Conservation (phyloP, 2,329 filamentous ascomycete genomes). For the Davidsoniella neocaledoniae region DNA sequence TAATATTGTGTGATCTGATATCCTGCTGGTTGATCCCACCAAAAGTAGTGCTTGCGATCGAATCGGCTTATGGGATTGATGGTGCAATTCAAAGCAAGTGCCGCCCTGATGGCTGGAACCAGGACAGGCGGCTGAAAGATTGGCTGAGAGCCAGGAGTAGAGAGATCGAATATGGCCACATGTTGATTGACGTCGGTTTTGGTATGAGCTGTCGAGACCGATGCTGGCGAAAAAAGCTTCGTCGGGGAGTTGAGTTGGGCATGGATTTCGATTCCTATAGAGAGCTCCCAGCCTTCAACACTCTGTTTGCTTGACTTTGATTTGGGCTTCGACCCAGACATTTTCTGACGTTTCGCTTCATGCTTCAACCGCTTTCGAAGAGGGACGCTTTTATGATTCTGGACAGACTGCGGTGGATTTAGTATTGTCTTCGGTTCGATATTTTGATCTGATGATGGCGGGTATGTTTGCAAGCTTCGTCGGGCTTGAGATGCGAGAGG, state of each 20-base stretch:
- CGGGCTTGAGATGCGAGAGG: too few species aligned
- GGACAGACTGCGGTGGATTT: too few species aligned
- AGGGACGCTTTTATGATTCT: constrained; percentile 20
- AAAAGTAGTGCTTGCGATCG: constrained; percentile 97
- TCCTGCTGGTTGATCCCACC: constrained; percentile 90
- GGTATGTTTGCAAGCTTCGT: too few species aligned
- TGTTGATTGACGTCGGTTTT: constrained; percentile 54
- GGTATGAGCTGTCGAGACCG: constrained; percentile 23
- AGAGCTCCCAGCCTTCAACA: constrained; percentile 69
- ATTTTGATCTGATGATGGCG: too few species aligned
- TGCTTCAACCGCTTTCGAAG: constrained; percentile 59
- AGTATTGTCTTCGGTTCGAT: too few species aligned
- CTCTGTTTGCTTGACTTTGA: constrained; percentile 30
- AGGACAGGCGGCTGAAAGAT: constrained; percentile 68
- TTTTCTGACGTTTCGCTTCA: constrained; percentile 52
- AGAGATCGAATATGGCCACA: constrained; percentile 74
- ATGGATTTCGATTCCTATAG: constrained; percentile 92
- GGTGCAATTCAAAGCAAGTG: constrained; percentile 64
- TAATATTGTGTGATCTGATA: constrained; percentile 99
- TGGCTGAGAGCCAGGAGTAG: constrained; percentile 79
- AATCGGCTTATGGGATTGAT: constrained; percentile 67
- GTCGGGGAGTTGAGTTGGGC: constrained; percentile 77
- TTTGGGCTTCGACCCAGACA: constrained; percentile 35
- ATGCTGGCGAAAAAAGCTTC: constrained; percentile 77
- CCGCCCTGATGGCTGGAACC: constrained; percentile 78